phyloP scores from a whole-genome alignment of 1,284 basidiomycete genomes.

The Wolfiporia cocos region DNA sequence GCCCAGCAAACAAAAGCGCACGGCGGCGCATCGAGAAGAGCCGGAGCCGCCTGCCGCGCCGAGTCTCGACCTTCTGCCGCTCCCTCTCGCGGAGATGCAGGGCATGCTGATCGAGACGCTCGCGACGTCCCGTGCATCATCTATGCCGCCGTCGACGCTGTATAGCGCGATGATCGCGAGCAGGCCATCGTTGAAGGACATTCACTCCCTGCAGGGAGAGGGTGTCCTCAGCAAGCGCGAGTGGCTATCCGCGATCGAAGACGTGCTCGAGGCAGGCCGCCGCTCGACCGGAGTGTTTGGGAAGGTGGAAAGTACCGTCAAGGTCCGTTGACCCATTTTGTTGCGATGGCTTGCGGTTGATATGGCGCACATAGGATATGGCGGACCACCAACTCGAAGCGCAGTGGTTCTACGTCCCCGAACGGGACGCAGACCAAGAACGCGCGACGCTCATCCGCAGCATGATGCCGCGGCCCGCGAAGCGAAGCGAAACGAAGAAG shows the following conservation, averaged over 20 bases:
- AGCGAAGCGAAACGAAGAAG: slow-evolving; percentile 69
- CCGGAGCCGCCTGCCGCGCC: neutral
- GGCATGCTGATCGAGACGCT: slow-evolving; percentile 71
- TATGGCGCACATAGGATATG: slow-evolving; percentile 33
- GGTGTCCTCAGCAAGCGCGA: slow-evolving; percentile 7
- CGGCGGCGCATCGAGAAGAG: neutral
- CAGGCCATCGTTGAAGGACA: slow-evolving; percentile 44
- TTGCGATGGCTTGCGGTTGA: neutral
- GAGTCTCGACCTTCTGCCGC: slow-evolving; percentile 12
- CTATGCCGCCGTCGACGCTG: slow-evolving; percentile 50
- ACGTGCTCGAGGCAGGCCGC: slow-evolving; percentile 45
- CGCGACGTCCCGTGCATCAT: slow-evolving; percentile 65
- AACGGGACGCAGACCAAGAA: slow-evolving; percentile 62
- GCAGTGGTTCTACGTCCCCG: slow-evolving; percentile 74
- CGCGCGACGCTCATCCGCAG: slow-evolving; percentile 56
- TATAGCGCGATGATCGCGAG: slow-evolving; percentile 43
- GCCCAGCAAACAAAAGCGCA: neutral
- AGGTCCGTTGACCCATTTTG: slow-evolving; percentile 35
- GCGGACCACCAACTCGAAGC: slow-evolving; percentile 49
- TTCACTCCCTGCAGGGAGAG: slow-evolving; percentile 24
- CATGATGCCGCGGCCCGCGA: slow-evolving; percentile 69
- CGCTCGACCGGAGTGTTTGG: slow-evolving; percentile 57
- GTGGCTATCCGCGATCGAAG: slow-evolving; percentile 43
- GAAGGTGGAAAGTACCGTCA: slow-evolving; percentile 59
- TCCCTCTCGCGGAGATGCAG: slow-evolving; percentile 22